These are phyloP conservation scores for Daldinia sp. DNA, from an alignment of 2,329 filamentous ascomycete genomes.

Conservation along the genomic window DNA sequence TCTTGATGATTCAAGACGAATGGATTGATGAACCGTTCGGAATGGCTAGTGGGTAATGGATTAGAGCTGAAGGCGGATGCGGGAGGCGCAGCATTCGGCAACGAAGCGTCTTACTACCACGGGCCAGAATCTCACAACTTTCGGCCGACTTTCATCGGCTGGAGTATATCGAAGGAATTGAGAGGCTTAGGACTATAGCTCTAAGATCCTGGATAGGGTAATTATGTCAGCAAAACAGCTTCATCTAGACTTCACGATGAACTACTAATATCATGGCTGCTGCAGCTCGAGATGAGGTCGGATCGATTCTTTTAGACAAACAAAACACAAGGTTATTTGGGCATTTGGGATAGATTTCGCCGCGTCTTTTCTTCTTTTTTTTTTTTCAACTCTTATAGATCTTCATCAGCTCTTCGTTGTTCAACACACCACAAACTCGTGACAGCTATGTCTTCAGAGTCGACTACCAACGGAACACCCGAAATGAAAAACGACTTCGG, in stretches of 20 bases:
- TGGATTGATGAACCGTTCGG: not conserved
- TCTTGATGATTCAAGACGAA: not conserved
- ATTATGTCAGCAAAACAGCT: constrained; percentile 1
- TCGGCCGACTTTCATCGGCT: constrained; percentile 15
- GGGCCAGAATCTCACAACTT: constrained; percentile 3
- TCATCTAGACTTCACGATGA: constrained; percentile 1
- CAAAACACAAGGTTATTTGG: not conserved
- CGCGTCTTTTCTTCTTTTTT: not conserved
- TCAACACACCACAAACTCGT: constrained; percentile 11
- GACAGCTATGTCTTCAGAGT: constrained; percentile 13
- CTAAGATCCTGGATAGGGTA: not conserved
- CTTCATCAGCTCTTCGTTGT: constrained; percentile 11
- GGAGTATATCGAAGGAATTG: not conserved
- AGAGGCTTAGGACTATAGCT: not conserved
- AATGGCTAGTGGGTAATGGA: constrained; percentile 7
- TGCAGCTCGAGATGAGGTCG: constrained; percentile 2
- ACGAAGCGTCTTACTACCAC: constrained; percentile 8
- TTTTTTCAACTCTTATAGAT: constrained; percentile 9
- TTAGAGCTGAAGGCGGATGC: constrained; percentile 7
- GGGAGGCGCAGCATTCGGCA: constrained; percentile 11
- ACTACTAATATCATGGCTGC: constrained; percentile 10
- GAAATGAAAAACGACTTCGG: constrained; percentile 12
- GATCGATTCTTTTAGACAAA: constrained; percentile 4
- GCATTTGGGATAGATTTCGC: constrained; percentile 9
- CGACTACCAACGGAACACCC: constrained; percentile 8